Base-by-base conservation (phyloP, 768 basidiomycete species). In the Rhodotorula graminis region DNA sequence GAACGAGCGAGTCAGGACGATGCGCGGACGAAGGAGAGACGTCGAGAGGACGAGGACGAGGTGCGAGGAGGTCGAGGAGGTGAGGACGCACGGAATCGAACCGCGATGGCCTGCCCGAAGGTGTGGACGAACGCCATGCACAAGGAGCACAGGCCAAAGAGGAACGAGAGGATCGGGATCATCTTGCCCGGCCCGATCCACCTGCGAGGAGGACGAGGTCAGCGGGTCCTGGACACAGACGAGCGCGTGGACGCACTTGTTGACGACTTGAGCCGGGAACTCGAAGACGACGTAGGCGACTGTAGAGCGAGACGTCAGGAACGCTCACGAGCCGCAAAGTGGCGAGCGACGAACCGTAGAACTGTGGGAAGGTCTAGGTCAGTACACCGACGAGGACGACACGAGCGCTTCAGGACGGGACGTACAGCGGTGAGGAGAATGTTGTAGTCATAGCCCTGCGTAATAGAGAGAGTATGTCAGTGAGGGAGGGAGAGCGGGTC, bases 371-470 rank as follows among this genome's bases (percentile, higher is more conserved):
- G 44, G 18, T 37, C 37, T 9, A 14, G 44, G 44, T 46, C 44
- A 46, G 44, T n/a, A n/a, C n/a, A n/a, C 1, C 29, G 19, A 58
- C 11, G 57, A 10, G 6, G 37, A 53, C 37, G 33, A 64, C 14
- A 21, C 15, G 40, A 12, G 5, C 3, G 40, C 37, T 4, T 4
- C 29, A 40, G 18, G 16, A 19, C 49, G 49, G 16, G 23, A 47
- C 42, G 61, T 42, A 64, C 33, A 5, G 50, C 49, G 16, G 58
- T 59, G 12, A 52, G 42, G 21, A 50, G 56, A 25, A 65, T 44
- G 63, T 50, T 46, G 49, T 70, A 75, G 50, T 71, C 67, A 58
- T 75, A 79, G n/a, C 77, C 78, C 44, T 46, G 44, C 18, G 44
- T 46, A 46, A 14, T 14, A 46, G 14, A 25, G 2, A 6, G 37